phyloP scores from a whole-genome alignment of 768 basidiomycete genomes.

The Gymnopilus junonius region DNA sequence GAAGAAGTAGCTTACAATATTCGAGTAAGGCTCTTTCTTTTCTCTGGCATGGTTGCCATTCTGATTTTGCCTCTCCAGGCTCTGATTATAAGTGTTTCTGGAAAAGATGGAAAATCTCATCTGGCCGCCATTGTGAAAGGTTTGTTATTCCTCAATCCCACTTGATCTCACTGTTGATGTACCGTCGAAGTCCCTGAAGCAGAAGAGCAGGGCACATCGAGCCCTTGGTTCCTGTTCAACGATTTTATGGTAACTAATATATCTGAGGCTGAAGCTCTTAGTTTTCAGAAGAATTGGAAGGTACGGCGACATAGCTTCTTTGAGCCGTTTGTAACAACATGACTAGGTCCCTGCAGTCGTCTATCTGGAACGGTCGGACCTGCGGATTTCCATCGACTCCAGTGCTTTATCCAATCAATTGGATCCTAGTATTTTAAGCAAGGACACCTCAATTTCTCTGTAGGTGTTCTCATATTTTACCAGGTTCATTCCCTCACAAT shows the following conservation, averaged over 20 bases:
- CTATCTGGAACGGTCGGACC: constrained; percentile 83
- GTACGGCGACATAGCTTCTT: constrained; percentile 40
- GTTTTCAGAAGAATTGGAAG: constrained; percentile 93
- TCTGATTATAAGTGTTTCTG: constrained; percentile 78
- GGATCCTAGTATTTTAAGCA: constrained; percentile 76
- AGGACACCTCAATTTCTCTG: constrained; percentile 90
- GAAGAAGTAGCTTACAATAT: constrained; percentile 69
- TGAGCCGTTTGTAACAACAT: background rate
- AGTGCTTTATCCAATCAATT: constrained; percentile 63
- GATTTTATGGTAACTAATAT: constrained; percentile 92
- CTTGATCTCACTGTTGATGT: background rate
- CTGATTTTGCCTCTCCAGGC: constrained; percentile 50
- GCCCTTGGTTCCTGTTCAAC: constrained; percentile 94
- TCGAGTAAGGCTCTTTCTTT: constrained; percentile 51
- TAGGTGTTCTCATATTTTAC: constrained; percentile 37
- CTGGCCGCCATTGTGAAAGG: constrained; percentile 89
- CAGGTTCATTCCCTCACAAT: background rate
- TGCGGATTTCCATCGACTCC: constrained; percentile 61
- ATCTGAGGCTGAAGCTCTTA: constrained; percentile 83
- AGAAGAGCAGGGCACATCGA: constrained; percentile 46
- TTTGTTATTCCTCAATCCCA: constrained; percentile 26
- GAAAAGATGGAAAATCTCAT: constrained; percentile 77
- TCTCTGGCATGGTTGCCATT: background rate
- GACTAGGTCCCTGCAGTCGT: constrained; percentile 84
- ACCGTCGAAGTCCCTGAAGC: constrained; percentile 66